Conservation (phyloP, 2,329 filamentous ascomycete genomes). For the Stemphylium beticola region DNA sequence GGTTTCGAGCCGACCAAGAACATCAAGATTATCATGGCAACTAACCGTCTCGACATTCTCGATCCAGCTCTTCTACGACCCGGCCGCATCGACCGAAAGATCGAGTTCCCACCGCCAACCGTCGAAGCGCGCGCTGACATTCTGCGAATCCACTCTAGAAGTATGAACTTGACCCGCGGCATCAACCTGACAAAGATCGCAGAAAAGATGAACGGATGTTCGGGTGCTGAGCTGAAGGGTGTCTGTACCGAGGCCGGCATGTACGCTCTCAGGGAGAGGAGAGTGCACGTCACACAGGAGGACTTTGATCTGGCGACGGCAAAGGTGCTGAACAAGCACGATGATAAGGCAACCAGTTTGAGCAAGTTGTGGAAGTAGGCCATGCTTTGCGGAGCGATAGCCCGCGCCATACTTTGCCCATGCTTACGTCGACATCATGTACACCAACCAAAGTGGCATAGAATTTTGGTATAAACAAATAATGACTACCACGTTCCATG, state of each 20-base stretch:
- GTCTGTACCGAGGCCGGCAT: constrained; percentile 98
- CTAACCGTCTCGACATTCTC: constrained; percentile 95
- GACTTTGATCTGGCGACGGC: constrained; percentile 98
- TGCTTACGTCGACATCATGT: constrained; percentile 14
- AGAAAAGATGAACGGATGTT: constrained; percentile 99
- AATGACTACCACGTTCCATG: constrained; percentile 10
- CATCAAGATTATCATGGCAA: constrained; percentile 99
- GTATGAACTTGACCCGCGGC: constrained; percentile 97
- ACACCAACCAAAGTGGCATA: constrained; percentile 22
- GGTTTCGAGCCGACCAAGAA: constrained; percentile 99
- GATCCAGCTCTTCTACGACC: constrained; percentile 93
- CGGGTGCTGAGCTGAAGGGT: constrained; percentile 95
- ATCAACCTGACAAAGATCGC: constrained; percentile 99
- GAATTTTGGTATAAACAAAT: constrained; percentile 15
- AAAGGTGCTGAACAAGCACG: constrained; percentile 99
- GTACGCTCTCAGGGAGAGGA: constrained; percentile 92
- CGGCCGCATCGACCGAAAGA: constrained; percentile 98
- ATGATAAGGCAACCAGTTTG: constrained; percentile 93
- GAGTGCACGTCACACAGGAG: constrained; percentile 98
- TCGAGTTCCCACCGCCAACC: constrained; percentile 96
- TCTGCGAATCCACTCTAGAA: constrained; percentile 93
- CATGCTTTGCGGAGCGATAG: background rate
- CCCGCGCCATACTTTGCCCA: constrained; percentile 2
- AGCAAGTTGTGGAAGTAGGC: constrained; percentile 83
- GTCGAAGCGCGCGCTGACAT: constrained; percentile 97